Evolutionary conservation across 352 stramenopile genomes (phyloP).

Genomic region (Pythium dissotocum): DNA sequence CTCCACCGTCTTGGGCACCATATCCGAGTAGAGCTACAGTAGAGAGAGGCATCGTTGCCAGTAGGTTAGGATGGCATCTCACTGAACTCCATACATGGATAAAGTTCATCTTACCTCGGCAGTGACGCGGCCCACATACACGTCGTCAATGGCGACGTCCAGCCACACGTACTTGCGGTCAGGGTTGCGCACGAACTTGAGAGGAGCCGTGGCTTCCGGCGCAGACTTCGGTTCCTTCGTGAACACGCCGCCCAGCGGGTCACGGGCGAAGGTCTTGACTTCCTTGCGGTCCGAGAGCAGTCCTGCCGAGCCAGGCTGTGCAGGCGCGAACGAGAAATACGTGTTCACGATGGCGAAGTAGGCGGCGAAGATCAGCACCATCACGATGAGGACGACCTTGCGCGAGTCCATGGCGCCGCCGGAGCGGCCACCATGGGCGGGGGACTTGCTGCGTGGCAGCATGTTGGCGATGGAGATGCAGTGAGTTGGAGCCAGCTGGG

Average conservation of each 20-base stretch:
- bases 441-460: slow-evolving; percentile 35
- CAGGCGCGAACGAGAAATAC: slow-evolving; percentile 49
- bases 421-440: neutral
- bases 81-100: neutral
- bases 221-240: slow-evolving; percentile 1
- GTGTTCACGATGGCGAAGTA: slow-evolving; percentile 73
- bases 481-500: neutral
- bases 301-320: slow-evolving; percentile 5
- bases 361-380: slow-evolving; percentile 56
- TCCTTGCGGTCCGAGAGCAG: slow-evolving; percentile 3
- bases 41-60: neutral
- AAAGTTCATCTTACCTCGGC: slow-evolving; percentile 43
- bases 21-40: slow-evolving; percentile 89
- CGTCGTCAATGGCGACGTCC: slow-evolving; percentile 79
- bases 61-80: neutral
- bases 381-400: slow-evolving; percentile 53
- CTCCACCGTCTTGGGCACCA: slow-evolving; percentile 97
- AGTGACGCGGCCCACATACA: slow-evolving; percentile 68
- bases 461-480: slow-evolving; percentile 14
- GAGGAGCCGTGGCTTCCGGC: neutral
- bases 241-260: neutral
- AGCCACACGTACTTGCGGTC: slow-evolving; percentile 86
- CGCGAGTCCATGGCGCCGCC: slow-evolving; percentile 37
- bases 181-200: slow-evolving; percentile 54
- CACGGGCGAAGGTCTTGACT: slow-evolving; percentile 7